Evolutionary conservation across 164 flowering plant genomes (phyloP), one percentile per base, ranked within the genome.

Genomic region (Berberis thunbergii): DNA sequence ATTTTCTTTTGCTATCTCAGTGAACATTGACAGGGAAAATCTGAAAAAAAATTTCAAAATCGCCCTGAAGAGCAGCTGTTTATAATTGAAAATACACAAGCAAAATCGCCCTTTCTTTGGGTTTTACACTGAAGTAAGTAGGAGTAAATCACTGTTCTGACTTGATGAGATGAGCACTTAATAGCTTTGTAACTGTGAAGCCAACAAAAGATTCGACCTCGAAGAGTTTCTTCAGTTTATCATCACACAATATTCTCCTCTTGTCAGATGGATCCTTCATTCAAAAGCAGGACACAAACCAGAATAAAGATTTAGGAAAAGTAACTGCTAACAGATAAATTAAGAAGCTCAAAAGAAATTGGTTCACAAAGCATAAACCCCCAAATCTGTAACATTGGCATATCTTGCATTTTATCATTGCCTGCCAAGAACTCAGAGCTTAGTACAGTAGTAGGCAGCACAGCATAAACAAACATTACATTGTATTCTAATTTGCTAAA

Each of bases 201-300:
- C 91, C 95, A 71, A 48, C 57, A 76, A 90, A 90, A 60, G 87
- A 53, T 71, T 91, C 93, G 0, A 91, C 86, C n/a, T 80, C 79
- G 61, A 85, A 86, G 38, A 86, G 89, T 74, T 88, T 91, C 71
- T 81, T 85, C 76, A 91, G 79, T 79, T 78, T 86, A 71, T 84
- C 91, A 68, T 91, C 93, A 57, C 92, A 84, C 44, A 81, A 49
- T 55, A 90, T 75, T 74, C 71, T 80, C 75, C 87, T 76, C 80
- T 78, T 87, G 71, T 87, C 90, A 58, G 84, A 72, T 65, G 94
- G 97, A 80, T 90, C 97, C 94, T 89, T 79, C 77, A 76, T 55
- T 5, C 8, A 57, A 13, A 41, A 2, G 11, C 26, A 12, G 61
- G 67, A 55, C 67, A 68, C n/a, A 3, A 58, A 55, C 67, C 49